Base-by-base conservation (phyloP, 1,284 basidiomycete species). In the Amylostereum areolatum region DNA sequence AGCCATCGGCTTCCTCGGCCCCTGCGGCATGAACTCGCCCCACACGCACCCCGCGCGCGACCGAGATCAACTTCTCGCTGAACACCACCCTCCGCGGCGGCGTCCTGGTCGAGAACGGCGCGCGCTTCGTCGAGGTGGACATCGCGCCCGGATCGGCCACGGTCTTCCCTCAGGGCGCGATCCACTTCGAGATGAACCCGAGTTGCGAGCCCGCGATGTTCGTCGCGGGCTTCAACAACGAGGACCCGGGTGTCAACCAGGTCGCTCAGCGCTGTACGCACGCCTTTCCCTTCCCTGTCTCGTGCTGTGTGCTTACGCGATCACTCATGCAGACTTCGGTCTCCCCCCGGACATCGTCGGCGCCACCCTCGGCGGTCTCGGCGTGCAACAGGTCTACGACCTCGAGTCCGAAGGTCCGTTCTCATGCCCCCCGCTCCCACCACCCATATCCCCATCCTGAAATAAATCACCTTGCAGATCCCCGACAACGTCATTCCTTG, bases 31-130 rank as follows among this genome's bases (percentile, higher is more conserved):
- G 47, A 64, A 64, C 54, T 63, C 59, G 2, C 64, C 64, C 3
- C 65, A 66, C 54, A 61, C 52, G 30, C 64, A 66, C 47, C 65
- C 64, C 4, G n/a, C 59, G 64, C 11, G 63, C 63, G 4, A 64
- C 65, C 9, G 64, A 66, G 51, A 59, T 66, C 52, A 57, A 60
- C 43, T 56, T 59, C 52, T 54, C 54, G 37, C 50, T 64, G 37
- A 64, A 63, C 51, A 57, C 57, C 24, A 58, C 58, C 10, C n/a
- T n/a, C n/a, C n/a, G n/a, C n/a, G n/a, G n/a, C n/a, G n/a, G n/a
- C n/a, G n/a, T n/a, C n/a, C n/a, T n/a, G n/a, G n/a, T n/a, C n/a
- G n/a, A n/a, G n/a, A n/a, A n/a, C n/a, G n/a, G n/a, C n/a, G n/a
- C n/a, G n/a, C n/a, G n/a, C n/a, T n/a, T n/a, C n/a, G n/a, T n/a